A percentile compares a stretch with the other conserved stretches of the same genome.
Conservation (phyloP, 23 red algal species). For the Gracilariopsis chorda region DNA sequence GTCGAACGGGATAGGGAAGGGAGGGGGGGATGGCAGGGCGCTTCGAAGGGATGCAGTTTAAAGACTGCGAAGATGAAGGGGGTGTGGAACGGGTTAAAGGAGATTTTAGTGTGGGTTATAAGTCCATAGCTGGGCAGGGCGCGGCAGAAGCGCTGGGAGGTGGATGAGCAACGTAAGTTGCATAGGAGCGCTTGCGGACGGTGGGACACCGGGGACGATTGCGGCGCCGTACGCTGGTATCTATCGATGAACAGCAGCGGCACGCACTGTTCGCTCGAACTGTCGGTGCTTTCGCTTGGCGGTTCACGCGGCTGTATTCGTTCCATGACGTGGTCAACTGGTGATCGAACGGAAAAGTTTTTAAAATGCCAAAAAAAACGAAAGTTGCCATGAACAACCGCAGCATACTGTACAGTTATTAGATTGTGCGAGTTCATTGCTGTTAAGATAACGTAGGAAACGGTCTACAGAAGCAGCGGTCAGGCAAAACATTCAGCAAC, state of each 20-base stretch:
- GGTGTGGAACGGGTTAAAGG: not conserved
- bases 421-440: not conserved
- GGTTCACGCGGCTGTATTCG: not conserved
- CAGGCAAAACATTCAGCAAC: too few relatives aligned
- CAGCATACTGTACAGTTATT: not conserved
- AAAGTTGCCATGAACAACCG: not conserved
- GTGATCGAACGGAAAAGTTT: not conserved
- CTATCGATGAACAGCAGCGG: not conserved
- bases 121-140: too few relatives aligned
- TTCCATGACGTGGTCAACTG: not conserved
- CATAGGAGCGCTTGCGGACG: too few relatives aligned
- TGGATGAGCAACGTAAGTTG: too few relatives aligned
- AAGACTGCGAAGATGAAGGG: not conserved
- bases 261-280: not conserved
- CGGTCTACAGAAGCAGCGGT: too few relatives aligned
- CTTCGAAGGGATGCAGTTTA: not conserved
- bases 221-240: not conserved
- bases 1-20: slow-evolving; percentile 35
- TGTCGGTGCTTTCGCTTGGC: too few relatives aligned
- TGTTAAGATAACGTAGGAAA: not conserved
- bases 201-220: not conserved
- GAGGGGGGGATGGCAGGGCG: slow-evolving; percentile 23
- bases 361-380: not conserved
- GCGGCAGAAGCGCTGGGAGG: too few relatives aligned
- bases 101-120: not conserved